Evolutionary conservation across 495 filamentous ascomycete genomes (phyloP), one percentile per base, ranked within the genome.

Genomic region (Hypomontagnella submonticulosa): DNA sequence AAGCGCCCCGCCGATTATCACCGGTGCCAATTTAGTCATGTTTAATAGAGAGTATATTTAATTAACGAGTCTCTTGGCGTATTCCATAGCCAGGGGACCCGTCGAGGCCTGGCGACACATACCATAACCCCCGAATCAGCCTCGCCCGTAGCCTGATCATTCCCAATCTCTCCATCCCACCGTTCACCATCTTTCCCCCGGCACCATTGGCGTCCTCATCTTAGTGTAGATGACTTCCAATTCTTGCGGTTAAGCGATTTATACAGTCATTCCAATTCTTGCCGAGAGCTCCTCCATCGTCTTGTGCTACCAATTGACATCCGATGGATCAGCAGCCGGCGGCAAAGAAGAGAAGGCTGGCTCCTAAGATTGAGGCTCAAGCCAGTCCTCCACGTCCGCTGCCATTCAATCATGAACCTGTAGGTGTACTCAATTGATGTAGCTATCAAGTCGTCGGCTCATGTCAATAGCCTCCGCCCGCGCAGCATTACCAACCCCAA

Each of bases 271-370:
- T 42, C 20, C 54, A 66, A 63, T 72, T 66, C 47, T 46, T 44
- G 33, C 41, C 19, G 34, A 56, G 42, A 40, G 57, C 34, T 48
- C 27, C 49, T 38, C 52, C 20, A 38, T 43, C 33, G 34, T 56
- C 33, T 59, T 20, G 36, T 44, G 52, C 55, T 34, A 43, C 41
- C 66, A 69, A 69, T 69, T 69, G 66, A 69, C 54, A 30, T 54
- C 20, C 60, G 54, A 74, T 74, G 71, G 71, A 74, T 67, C 71
- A 72, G 58, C 71, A 72, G 55, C 71, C 71, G 50, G 71, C 71
- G 57, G 66, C 71, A 42, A 74, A 74, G 66, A 74, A 74, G 61
- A 72, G 71, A 69, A 72, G 71, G 71, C 71, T 74, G 69, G 71
- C 71, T 50, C 71, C 71, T 43, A 74, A 74, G 71, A 71, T 70